Evolutionary conservation across 1,284 basidiomycete species (phyloP).

Genomic region (Rhizoctonia solani): DNA sequence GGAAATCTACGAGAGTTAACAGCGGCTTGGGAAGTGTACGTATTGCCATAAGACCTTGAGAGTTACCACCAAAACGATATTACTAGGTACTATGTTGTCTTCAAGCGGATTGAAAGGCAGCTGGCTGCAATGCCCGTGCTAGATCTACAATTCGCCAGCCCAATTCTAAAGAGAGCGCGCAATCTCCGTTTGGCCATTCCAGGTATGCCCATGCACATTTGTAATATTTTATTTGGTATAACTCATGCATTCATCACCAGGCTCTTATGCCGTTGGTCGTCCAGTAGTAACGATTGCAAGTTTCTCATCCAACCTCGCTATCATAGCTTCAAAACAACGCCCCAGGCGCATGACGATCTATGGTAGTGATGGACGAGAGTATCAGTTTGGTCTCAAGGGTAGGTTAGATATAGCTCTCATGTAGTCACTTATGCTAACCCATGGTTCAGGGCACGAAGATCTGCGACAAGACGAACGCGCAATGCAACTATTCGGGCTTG

Average conservation of each 20-base stretch:
- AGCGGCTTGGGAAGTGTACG: conserved; percentile 99
- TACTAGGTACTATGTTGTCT: conserved; percentile 66
- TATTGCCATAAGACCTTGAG: conserved; percentile 57
- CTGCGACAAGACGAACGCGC: conserved; percentile 98
- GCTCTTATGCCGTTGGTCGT: conserved; percentile 92
- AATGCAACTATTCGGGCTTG: conserved; percentile 98
- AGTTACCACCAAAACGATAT: background rate
- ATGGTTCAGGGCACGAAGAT: conserved; percentile 86
- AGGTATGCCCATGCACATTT: conserved; percentile 55
- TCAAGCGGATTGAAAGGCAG: conserved; percentile 97
- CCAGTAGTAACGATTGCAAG: conserved; percentile 82
- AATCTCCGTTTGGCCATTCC: conserved; percentile 95
- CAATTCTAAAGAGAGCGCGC: conserved; percentile 84
- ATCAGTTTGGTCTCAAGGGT: conserved; percentile 94
- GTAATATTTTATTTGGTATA: background rate
- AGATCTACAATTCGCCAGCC: conserved; percentile 97
- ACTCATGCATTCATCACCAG: conserved; percentile 47
- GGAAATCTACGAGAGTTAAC: conserved; percentile 91
- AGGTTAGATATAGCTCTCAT: conserved; percentile 1
- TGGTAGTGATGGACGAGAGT: conserved; percentile 92
- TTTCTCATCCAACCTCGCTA: conserved; percentile 85
- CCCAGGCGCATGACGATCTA: conserved; percentile 88
- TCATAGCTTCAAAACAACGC: conserved; percentile 97
- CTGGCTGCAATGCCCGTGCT: conserved; percentile 87
- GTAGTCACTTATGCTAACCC: background rate